Evolutionary conservation across 176 grass and related monocot genomes (phyloP).

Genomic region (Musa beccarii): DNA sequence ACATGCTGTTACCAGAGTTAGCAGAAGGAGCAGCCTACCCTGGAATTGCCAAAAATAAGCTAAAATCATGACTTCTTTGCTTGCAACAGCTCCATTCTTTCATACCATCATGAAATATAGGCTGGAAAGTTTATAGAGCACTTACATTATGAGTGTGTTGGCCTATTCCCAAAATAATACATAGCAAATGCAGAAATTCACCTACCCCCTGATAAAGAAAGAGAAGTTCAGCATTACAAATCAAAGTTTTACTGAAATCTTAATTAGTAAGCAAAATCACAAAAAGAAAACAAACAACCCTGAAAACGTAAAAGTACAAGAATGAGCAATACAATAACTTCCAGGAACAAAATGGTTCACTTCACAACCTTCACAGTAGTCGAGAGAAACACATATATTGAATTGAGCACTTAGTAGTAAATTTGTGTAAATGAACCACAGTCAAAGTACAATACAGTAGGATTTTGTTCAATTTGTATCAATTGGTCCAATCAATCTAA

Average conservation of each 20-base stretch:
- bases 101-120: constrained; percentile 88
- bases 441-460: neutral
- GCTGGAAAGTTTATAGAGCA: constrained; percentile 37
- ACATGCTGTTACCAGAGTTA: constrained; percentile 2
- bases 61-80: constrained; percentile 98
- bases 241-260: neutral
- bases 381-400: neutral
- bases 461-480: neutral
- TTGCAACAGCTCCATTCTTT: constrained; percentile 99
- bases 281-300: neutral
- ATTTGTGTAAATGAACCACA: neutral
- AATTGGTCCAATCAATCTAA: neutral
- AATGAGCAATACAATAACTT: neutral
- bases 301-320: neutral
- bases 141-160: constrained; percentile 25
- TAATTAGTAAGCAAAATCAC: neutral
- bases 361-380: no score
- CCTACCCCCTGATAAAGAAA: constrained; percentile 79
- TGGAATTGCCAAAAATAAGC: constrained; percentile 94
- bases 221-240: constrained; percentile 8
- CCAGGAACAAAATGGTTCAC: neutral
- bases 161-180: constrained; percentile 22
- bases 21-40: constrained; percentile 44
- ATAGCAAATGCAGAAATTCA: constrained; percentile 14
- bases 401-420: neutral